Evolutionary conservation across 2,329 filamentous ascomycete genomes (phyloP), one percentile per base, ranked within the genome.

Genomic region (Venturia asperata): DNA sequence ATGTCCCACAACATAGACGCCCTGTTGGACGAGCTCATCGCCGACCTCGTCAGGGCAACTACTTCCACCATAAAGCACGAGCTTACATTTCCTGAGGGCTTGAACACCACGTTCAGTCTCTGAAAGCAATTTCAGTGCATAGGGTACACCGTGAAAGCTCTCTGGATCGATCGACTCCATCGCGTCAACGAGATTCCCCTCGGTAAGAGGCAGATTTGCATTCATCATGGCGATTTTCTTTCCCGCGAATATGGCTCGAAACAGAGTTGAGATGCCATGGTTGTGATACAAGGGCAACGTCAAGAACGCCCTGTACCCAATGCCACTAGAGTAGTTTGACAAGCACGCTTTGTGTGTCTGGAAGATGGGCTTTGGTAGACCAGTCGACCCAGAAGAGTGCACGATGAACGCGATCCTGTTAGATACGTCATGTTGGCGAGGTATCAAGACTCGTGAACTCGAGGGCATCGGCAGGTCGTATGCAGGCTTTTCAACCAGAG

Each of bases 351-450:
- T 71, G 64, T 88, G 83, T 0, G 80, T 83, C 61, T 85, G 81
- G 66, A 79, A 84, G 58, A 88, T 86, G 0, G 85, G 84, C 67
- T 87, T 87, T 0, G 85, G 85, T 0, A 87, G 75, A 0, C 85
- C 85, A 0, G 86, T 87, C 0, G 82, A 85, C 9, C 85, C 85
- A 21, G 77, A 79, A 1, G 79, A 81, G 68, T 82, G 80, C n/a
- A 83, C 76, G 61, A 79, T 81, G 75, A 73, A 77, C 2, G 71
- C 74, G 65, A 76, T 72, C 69, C 70, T 70, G n/a, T 9, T 69
- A 71, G 65, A 72, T 68, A 27, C 68, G 41, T 17, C 55, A 41
- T 11, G 6, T 67, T 63, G 47, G 65, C 71, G 52, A 72, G 62
- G 41, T 67, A 66, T 64, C n/a, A 13, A 47, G 3, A 39, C 10